Percentiles rank a stretch among this genome's conserved stretches.
These are phyloP conservation scores for Begonia loranthoides DNA, from an alignment of 306 rosid species.

Conservation along the genomic window DNA sequence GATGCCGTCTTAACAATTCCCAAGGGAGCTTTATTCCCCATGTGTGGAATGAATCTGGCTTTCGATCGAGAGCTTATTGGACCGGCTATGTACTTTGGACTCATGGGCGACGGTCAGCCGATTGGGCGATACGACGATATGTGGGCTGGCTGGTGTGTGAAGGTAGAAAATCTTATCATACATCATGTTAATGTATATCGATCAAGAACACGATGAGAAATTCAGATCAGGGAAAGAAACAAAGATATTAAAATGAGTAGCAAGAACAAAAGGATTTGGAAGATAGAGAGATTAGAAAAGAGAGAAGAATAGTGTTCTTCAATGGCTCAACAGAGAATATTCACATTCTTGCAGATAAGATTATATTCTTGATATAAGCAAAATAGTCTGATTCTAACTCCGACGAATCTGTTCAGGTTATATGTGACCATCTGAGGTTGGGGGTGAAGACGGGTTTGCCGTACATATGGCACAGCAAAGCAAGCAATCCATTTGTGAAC, in stretches of 20 bases:
- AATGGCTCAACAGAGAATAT: too few relatives aligned
- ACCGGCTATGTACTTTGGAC: slow-evolving; percentile 41
- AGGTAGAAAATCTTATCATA: slow-evolving; percentile 15
- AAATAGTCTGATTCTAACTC: too few relatives aligned
- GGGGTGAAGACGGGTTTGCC: slow-evolving; percentile 37
- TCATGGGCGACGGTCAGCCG: slow-evolving; percentile 42
- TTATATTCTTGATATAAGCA: too few relatives aligned
- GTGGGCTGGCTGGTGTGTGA: slow-evolving; percentile 43
- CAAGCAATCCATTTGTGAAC: slow-evolving; percentile 38
- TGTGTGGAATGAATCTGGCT: slow-evolving; percentile 43
- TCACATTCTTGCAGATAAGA: too few relatives aligned
- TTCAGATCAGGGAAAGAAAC: too few relatives aligned
- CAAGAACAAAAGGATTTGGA: too few relatives aligned
- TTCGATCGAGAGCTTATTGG: slow-evolving; percentile 33
- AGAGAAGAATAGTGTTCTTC: too few relatives aligned
- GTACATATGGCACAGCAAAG: slow-evolving; percentile 41
- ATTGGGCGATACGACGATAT: slow-evolving; percentile 36
- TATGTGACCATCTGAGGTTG: slow-evolving; percentile 27
- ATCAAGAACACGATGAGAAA: too few relatives aligned
- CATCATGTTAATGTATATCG: too few relatives aligned
- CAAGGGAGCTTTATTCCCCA: slow-evolving; percentile 31
- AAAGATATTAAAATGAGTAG: too few relatives aligned
- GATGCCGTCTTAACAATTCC: slow-evolving; percentile 38
- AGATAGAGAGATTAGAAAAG: too few relatives aligned
- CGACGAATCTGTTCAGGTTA: slow-evolving; percentile 19